A percentile compares a stretch with the other conserved stretches of the same genome.
Conservation (phyloP, 176 grass and related monocot species). For the Avena atlantica region DNA sequence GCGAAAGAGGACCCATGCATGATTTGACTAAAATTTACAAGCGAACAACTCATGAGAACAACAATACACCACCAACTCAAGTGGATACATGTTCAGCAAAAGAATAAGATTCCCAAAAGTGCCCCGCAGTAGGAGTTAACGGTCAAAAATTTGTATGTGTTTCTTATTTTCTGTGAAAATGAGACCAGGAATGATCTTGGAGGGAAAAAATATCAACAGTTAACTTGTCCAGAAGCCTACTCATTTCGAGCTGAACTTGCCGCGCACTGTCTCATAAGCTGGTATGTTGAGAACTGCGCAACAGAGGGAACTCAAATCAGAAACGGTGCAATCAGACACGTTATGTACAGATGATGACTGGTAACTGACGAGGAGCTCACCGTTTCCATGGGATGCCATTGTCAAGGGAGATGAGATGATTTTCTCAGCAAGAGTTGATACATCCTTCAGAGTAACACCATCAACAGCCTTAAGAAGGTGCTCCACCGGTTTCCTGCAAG, state of each 20-base stretch:
- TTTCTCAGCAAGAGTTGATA: constrained; percentile 75
- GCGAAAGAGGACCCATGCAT: constrained; percentile 16
- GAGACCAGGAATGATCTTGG: constrained; percentile 39
- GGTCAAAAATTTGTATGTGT: constrained; percentile 48
- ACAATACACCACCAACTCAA: constrained; percentile 31
- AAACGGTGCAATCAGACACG: not conserved
- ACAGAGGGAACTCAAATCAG: not conserved
- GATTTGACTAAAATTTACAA: constrained; percentile 51
- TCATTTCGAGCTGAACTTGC: constrained; percentile 87
- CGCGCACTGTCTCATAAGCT: constrained; percentile 78
- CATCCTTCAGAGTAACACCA: constrained; percentile 78
- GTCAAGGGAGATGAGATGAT: constrained; percentile 85
- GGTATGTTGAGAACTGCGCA: constrained; percentile 83
- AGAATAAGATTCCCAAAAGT: not conserved
- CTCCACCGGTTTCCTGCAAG: constrained; percentile 83
- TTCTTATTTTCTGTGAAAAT: constrained; percentile 53
- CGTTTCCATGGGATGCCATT: constrained; percentile 89
- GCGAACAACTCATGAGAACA: constrained; percentile 12
- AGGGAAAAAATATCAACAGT: constrained; percentile 34
- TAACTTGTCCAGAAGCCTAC: constrained; percentile 47
- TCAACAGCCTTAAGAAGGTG: constrained; percentile 79
- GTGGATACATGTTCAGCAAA: not conserved
- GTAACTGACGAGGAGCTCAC: constrained; percentile 49
- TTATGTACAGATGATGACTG: constrained; percentile 11
- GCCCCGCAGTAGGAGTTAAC: constrained; percentile 20